phyloP scores from a whole-genome alignment of 768 basidiomycete species.

The Daedaleopsis nitida region DNA sequence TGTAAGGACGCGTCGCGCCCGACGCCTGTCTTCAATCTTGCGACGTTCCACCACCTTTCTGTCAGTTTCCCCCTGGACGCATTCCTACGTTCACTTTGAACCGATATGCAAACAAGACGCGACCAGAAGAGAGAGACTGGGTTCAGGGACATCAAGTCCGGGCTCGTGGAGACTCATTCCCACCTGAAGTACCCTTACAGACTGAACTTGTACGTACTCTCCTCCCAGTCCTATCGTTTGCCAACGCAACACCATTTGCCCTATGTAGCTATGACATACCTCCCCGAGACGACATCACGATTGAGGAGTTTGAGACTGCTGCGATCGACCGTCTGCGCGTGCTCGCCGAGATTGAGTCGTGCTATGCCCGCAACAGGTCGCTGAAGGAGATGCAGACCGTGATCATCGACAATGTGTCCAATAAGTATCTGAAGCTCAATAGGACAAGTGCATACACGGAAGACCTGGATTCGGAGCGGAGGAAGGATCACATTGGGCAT shows the following conservation, averaged over 20 bases:
- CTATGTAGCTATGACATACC: slow-evolving; percentile 74
- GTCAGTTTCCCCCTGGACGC: no score
- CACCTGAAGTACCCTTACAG: slow-evolving; percentile 58
- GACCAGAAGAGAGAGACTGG: background rate
- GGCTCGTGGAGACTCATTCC: slow-evolving; percentile 29
- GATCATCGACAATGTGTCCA: slow-evolving; percentile 56
- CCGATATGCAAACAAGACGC: background rate
- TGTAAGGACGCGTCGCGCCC: slow-evolving; percentile 13
- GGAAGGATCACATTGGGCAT: slow-evolving; percentile 87
- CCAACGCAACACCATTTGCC: background rate
- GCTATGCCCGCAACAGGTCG: slow-evolving; percentile 78
- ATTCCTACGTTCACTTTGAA: no score
- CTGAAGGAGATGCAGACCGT: slow-evolving; percentile 75
- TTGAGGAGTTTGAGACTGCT: slow-evolving; percentile 93
- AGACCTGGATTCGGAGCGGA: slow-evolving; percentile 59
- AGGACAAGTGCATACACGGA: slow-evolving; percentile 41
- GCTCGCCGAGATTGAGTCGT: slow-evolving; percentile 90
- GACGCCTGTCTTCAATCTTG: background rate
- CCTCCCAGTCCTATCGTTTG: slow-evolving; percentile 7
- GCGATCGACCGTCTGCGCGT: slow-evolving; percentile 88
- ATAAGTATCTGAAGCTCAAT: slow-evolving; percentile 75
- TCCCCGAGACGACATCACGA: slow-evolving; percentile 83
- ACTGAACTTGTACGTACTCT: slow-evolving; percentile 71
- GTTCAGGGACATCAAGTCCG: slow-evolving; percentile 3
- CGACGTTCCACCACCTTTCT: background rate